Percentiles rank a stretch among this genome's conserved stretches.
phyloP scores from a whole-genome alignment of 2,329 filamentous ascomycete genomes.

The Epicoccum nigrum region DNA sequence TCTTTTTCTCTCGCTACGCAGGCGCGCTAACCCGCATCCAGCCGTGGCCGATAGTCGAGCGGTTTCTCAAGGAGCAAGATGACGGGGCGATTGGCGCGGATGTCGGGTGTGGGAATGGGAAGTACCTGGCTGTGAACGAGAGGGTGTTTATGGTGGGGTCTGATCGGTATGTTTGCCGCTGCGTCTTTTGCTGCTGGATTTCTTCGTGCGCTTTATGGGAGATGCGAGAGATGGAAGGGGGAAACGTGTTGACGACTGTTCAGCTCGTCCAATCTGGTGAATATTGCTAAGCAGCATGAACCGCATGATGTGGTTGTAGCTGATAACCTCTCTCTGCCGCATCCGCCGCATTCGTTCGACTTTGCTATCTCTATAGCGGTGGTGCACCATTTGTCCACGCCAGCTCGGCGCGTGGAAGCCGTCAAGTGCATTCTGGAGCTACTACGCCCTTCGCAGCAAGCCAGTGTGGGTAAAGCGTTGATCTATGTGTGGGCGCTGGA shows the following conservation, averaged over 20 bases:
- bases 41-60: slow-evolving; percentile 91
- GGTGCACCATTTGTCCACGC: slow-evolving; percentile 88
- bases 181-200: too few species aligned
- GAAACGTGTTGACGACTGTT: background rate
- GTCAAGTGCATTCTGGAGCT: slow-evolving; percentile 73
- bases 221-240: background rate
- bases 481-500: slow-evolving; percentile 97
- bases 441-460: slow-evolving; percentile 50
- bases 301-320: slow-evolving; percentile 76
- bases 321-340: slow-evolving; percentile 83
- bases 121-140: slow-evolving; percentile 83
- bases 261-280: slow-evolving; percentile 64
- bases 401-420: slow-evolving; percentile 72
- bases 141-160: slow-evolving; percentile 81
- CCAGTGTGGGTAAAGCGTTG: slow-evolving; percentile 67
- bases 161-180: slow-evolving; percentile 81
- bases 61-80: slow-evolving; percentile 70
- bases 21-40: slow-evolving; percentile 42
- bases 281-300: slow-evolving; percentile 60
- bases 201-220: too few species aligned
- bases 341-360: slow-evolving; percentile 70
- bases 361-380: slow-evolving; percentile 96
- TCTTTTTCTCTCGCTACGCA: slow-evolving; percentile 7
- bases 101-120: slow-evolving; percentile 95
- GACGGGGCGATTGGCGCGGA: slow-evolving; percentile 83